phyloP scores from a whole-genome alignment of 768 basidiomycete genomes.

The Austroboletus eburneus region DNA sequence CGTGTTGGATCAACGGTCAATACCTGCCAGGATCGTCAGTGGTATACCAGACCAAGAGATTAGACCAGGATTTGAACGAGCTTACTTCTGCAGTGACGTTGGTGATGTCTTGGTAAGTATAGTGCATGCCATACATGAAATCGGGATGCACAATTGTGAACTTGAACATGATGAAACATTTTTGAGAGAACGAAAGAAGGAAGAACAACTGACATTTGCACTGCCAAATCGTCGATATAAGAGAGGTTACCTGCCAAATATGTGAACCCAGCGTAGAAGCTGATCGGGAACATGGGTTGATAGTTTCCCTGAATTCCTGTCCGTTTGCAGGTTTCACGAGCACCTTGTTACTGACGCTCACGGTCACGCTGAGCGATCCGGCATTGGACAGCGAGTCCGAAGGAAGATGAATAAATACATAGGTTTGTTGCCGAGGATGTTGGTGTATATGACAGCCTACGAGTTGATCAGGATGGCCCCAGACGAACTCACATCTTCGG shows the following conservation, averaged over 20 bases:
- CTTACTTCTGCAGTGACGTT: slow-evolving; percentile 65
- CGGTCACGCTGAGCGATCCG: slow-evolving; percentile 37
- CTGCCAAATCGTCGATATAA: slow-evolving; percentile 30
- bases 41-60: slow-evolving; percentile 69
- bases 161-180: neutral
- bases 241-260: slow-evolving; percentile 14
- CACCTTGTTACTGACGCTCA: slow-evolving; percentile 40
- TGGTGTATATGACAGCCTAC: slow-evolving; percentile 41
- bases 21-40: slow-evolving; percentile 74
- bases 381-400: slow-evolving; percentile 24
- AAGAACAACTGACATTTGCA: slow-evolving; percentile 21
- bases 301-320: slow-evolving; percentile 41
- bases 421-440: slow-evolving; percentile 41
- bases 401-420: slow-evolving; percentile 39
- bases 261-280: slow-evolving; percentile 43
- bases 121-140: slow-evolving; percentile 81
- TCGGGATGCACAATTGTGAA: slow-evolving; percentile 51
- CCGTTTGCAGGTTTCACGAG: slow-evolving; percentile 45
- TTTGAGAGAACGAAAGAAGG: neutral
- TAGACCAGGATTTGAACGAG: slow-evolving; percentile 58
- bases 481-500: slow-evolving; percentile 43
- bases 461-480: slow-evolving; percentile 51
- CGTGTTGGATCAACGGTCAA: too few relatives aligned
- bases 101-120: slow-evolving; percentile 57
- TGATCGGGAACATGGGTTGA: slow-evolving; percentile 45